A percentile compares a stretch with the other conserved stretches of the same genome.
phyloP scores from a whole-genome alignment of 768 basidiomycete species.

The Naganishia antarctica region DNA sequence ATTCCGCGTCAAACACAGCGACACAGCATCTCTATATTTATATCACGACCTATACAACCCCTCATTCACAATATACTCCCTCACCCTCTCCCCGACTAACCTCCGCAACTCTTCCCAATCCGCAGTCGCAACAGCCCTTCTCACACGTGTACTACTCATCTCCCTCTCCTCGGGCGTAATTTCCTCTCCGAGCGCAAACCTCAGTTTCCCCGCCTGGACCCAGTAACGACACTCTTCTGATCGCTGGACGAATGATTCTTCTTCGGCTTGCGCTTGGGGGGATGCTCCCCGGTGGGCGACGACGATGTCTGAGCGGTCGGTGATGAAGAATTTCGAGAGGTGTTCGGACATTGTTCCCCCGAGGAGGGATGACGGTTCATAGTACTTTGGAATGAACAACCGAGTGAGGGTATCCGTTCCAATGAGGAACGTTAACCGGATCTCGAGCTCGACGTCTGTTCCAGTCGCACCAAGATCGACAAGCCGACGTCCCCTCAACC shows the following conservation, averaged over 20 bases:
- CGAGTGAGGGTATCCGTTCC: conserved; percentile 82
- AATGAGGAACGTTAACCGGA: conserved; percentile 65
- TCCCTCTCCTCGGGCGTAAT: conserved; percentile 58
- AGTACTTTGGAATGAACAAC: conserved; percentile 71
- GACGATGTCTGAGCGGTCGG: conserved; percentile 60
- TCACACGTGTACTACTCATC: conserved; percentile 68
- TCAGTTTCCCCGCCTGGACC: conserved; percentile 56
- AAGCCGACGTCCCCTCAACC: conserved; percentile 21
- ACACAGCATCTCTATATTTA: no score
- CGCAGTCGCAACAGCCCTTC: conserved; percentile 51
- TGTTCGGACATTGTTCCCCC: conserved; percentile 38
- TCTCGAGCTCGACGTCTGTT: conserved; percentile 16
- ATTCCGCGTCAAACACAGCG: no score
- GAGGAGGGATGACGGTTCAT: conserved; percentile 56
- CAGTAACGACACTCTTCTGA: conserved; percentile 53
- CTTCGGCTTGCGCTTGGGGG: conserved; percentile 33
- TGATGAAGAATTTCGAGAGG: conserved; percentile 13
- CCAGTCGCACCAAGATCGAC: not conserved
- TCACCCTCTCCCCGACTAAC: conserved; percentile 55
- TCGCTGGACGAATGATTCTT: conserved; percentile 41
- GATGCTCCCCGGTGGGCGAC: conserved; percentile 59
- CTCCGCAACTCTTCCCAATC: conserved; percentile 37
- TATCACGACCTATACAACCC: conserved; percentile 51
- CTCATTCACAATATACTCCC: conserved; percentile 56
- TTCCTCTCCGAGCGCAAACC: conserved; percentile 55